phyloP scores from a whole-genome alignment of 805 yeast species.

The Zygosaccharomyces kombuchaensis region DNA sequence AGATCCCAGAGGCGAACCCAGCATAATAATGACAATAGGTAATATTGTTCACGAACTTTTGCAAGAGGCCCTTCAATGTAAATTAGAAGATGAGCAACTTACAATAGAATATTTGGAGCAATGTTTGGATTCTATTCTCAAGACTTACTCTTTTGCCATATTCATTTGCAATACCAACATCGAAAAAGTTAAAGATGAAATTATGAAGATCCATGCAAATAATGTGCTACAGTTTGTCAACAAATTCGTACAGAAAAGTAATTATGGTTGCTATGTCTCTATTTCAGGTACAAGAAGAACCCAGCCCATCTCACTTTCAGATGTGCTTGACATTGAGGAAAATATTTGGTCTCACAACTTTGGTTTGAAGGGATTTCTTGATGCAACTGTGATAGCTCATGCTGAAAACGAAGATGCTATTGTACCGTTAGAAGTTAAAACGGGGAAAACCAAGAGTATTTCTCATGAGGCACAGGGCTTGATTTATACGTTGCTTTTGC shows the following conservation, averaged over 20 bases:
- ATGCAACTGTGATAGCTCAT: slow-evolving; percentile 72
- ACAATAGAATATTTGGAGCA: slow-evolving; percentile 29
- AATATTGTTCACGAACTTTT: slow-evolving; percentile 74
- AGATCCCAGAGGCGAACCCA: slow-evolving; percentile 55
- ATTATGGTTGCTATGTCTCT: slow-evolving; percentile 23
- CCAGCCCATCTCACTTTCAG: slow-evolving; percentile 49
- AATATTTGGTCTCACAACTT: slow-evolving; percentile 86
- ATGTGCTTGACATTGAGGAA: slow-evolving; percentile 81
- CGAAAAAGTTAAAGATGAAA: slow-evolving; percentile 41
- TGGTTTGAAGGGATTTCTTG: slow-evolving; percentile 87
- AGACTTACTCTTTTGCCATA: slow-evolving; percentile 46
- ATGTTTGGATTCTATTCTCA: slow-evolving; percentile 40
- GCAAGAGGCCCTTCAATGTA: slow-evolving; percentile 43
- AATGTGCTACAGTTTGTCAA: slow-evolving; percentile 53
- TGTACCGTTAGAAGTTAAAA: slow-evolving; percentile 84
- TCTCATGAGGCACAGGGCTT: slow-evolving; percentile 85
- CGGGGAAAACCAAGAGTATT: slow-evolving; percentile 61
- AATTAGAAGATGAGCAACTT: slow-evolving; percentile 24
- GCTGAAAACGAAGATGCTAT: slow-evolving; percentile 44
- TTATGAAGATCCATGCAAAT: slow-evolving; percentile 44
- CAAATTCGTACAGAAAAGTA: slow-evolving; percentile 39
- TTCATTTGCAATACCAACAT: slow-evolving; percentile 50
- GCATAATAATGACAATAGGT: slow-evolving; percentile 72
- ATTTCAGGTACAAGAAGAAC: slow-evolving; percentile 33
- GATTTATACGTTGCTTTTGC: slow-evolving; percentile 69